Base-by-base conservation (phyloP, 495 filamentous ascomycete species). In the Jackrogersella multiformis region DNA sequence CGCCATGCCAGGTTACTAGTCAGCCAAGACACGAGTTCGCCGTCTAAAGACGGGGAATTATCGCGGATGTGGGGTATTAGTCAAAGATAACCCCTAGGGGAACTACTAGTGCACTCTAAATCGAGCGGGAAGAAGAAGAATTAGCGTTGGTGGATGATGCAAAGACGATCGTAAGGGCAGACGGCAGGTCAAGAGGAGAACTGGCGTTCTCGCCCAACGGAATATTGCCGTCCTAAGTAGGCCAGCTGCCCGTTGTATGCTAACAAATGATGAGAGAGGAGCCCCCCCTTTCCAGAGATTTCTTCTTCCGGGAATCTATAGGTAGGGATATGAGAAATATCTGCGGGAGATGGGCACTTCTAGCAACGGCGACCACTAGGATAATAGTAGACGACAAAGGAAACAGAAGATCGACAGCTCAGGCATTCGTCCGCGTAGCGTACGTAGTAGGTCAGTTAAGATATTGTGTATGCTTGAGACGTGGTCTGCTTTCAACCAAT, bases 401-500 rank as follows among this genome's bases (percentile, higher is more conserved):
- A 53, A 16, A 21, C 10, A 30, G 39, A 42, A 5, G 58, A 61
- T 61, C 46, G 58, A 61, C 58, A 34, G 36, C 36, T 45, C 38
- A 44, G 49, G 48, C 34, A 56, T 46, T 53, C 49, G 30, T 53
- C 49, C 49, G 49, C 32, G 49, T 5, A 53, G 30, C 36, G n/a
- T n/a, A n/a, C n/a, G n/a, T n/a, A n/a, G n/a, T n/a, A n/a, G n/a
- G n/a, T 18, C 2, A 8, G 16, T 16, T 49, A 23, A 23, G 44
- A 38, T 62, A 49, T 49, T 24, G 45, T 34, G n/a, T 38, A 23
- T n/a, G n/a, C 34, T 49, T 59, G 56, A 59, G 63, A 66, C 63
- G 63, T 59, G 63, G 56, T 66, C 30, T 58, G 48, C 39, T 66
- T 49, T 48, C 39, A 42, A 55, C 63, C 63, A 66, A 66, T 66